Base-by-base conservation (phyloP, 177 flowering plant genomes). In the Tripterygium wilfordii region DNA sequence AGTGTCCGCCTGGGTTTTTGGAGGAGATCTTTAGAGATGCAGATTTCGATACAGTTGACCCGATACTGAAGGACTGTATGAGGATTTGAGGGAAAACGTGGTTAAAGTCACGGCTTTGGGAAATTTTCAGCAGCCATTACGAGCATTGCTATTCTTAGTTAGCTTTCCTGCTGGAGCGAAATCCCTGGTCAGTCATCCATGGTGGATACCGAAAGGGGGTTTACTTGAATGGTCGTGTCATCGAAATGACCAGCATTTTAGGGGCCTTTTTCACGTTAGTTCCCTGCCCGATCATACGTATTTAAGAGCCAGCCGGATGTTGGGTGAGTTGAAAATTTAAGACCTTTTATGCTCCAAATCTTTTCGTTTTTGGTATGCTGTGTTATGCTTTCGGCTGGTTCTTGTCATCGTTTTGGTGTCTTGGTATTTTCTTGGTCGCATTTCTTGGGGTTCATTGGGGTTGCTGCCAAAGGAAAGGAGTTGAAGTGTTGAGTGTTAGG, bases 261-360 rank as follows among this genome's bases (percentile, higher is more conserved):
- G 99, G 99, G 15, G 95, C 96, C 8, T 92, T 92, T 89, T 92
- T 53, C 99, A 87, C 70, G 85, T 92, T 31, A 86, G 97, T 64
- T 88, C 97, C 19, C 65, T 92, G 69, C 96, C 96, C 37, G 99
- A 92, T 78, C 81, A 70, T 57, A 42, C 63, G 63, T 81, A 28
- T 92, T 82, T 73, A 78, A 75, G 76, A 76, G 88, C 51, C 79
- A 74, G 58, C 99, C 99, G 19, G 96, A 92, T 71, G 94, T 92
- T 41, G 99, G 99, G 99, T 89, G 58, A 82, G 96, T 64, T 48
- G 6, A 2, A 3, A 16, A 49, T n/a, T n/a, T n/a, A n/a, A n/a
- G n/a, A n/a, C n/a, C n/a, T n/a, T n/a, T n/a, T n/a, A n/a, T n/a
- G n/a, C n/a, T n/a, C n/a, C n/a, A n/a, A n/a, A n/a, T n/a, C n/a